A percentile compares a stretch with the other conserved stretches of the same genome.
Evolutionary conservation across 495 filamentous ascomycete genomes (phyloP).

Genomic region (Clohesyomyces aquaticus): DNA sequence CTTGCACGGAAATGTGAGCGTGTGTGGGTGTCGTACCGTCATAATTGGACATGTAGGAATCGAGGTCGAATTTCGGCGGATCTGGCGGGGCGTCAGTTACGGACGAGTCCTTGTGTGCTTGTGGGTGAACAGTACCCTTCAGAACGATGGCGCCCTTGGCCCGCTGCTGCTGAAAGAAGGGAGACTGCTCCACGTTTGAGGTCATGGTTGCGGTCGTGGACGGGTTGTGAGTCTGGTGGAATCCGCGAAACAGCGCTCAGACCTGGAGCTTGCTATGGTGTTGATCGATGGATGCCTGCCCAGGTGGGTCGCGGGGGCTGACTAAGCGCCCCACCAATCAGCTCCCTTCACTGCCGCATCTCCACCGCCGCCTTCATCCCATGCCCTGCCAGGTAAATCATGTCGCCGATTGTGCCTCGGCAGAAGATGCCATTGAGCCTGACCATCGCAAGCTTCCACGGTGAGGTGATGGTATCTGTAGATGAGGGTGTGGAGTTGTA

Average conservation of each 20-base stretch:
- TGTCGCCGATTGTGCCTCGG: no score
- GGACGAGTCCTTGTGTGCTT: background rate
- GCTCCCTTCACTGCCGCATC: background rate
- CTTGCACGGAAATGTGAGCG: slow-evolving; percentile 8
- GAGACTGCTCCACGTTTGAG: slow-evolving; percentile 31
- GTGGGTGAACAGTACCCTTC: slow-evolving; percentile 17
- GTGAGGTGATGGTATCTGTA: no score
- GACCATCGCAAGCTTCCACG: no score
- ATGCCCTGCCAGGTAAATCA: no score
- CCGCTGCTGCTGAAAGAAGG: slow-evolving; percentile 30
- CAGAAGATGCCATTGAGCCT: no score
- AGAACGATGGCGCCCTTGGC: slow-evolving; percentile 19
- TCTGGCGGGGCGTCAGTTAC: slow-evolving; percentile 54
- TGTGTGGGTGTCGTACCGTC: slow-evolving; percentile 59
- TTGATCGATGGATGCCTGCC: no score
- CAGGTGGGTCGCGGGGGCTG: background rate
- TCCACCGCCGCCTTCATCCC: no score
- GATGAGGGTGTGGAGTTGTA: no score
- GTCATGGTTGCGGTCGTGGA: slow-evolving; percentile 25
- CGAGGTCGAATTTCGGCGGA: slow-evolving; percentile 87
- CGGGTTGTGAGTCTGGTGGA: background rate
- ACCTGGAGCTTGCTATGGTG: slow-evolving; percentile 4
- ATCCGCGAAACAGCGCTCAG: background rate
- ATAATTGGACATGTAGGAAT: slow-evolving; percentile 91
- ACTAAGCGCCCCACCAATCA: background rate